These are phyloP conservation scores for Haberlea rhodopensis DNA, from an alignment of 257 asterid species.

Conservation along the genomic window DNA sequence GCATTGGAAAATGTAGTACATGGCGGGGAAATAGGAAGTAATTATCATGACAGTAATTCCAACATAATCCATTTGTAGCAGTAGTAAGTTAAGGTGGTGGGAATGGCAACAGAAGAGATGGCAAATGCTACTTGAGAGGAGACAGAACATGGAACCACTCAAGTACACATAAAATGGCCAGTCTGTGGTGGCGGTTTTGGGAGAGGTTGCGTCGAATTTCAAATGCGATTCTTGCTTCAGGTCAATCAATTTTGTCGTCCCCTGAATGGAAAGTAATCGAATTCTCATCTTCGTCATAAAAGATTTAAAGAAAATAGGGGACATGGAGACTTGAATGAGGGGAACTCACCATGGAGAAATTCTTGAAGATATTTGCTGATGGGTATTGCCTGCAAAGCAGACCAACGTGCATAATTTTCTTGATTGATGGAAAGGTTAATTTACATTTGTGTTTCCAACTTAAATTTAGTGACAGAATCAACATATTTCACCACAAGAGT, in stretches of 20 bases:
- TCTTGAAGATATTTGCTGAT: slow-evolving; percentile 53
- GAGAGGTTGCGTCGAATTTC: slow-evolving; percentile 30
- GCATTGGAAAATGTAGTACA: slow-evolving; percentile 89
- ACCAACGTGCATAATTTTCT: neutral
- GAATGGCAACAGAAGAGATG: slow-evolving; percentile 94
- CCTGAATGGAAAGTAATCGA: slow-evolving; percentile 38
- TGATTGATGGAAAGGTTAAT: neutral
- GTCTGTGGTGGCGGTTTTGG: slow-evolving; percentile 36
- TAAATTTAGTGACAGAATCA: neutral
- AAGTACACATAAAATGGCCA: slow-evolving; percentile 92
- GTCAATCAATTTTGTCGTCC: slow-evolving; percentile 44
- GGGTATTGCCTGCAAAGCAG: slow-evolving; percentile 58
- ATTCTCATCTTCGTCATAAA: neutral
- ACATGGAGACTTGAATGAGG: neutral
- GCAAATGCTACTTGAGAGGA: slow-evolving; percentile 78
- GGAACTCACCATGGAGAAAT: slow-evolving; percentile 48
- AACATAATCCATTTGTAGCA: slow-evolving; percentile 76
- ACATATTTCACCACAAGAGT: neutral
- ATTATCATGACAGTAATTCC: slow-evolving; percentile 94
- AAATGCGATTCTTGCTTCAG: slow-evolving; percentile 49
- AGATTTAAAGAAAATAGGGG: neutral
- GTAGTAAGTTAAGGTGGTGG: slow-evolving; percentile 39
- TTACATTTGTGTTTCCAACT: neutral
- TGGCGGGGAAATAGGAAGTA: slow-evolving; percentile 94
- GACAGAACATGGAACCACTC: slow-evolving; percentile 86